Conservation (phyloP, 768 basidiomycete species). For the Tricholoma furcatifolium region DNA sequence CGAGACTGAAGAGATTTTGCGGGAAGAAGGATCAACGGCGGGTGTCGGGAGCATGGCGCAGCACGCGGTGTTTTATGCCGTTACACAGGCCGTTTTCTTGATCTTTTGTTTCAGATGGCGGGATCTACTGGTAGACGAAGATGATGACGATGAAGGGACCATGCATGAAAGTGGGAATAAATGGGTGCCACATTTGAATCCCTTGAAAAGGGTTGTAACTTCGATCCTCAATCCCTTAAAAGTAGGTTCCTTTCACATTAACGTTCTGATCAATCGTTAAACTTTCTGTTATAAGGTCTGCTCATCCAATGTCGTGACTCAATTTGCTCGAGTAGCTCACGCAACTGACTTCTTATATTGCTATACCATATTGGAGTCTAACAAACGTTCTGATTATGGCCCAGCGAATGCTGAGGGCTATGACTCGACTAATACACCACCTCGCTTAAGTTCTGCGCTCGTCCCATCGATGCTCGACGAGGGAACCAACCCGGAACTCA, state of each 20-base stretch:
- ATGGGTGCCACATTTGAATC: constrained; percentile 83
- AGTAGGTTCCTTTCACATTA: constrained; percentile 39
- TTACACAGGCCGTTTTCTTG: constrained; percentile 87
- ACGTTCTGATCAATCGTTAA: background rate
- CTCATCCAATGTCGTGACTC: constrained; percentile 84
- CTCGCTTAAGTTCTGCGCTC: constrained; percentile 3
- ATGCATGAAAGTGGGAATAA: constrained; percentile 40
- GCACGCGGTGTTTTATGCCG: constrained; percentile 86
- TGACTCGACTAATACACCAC: constrained; percentile 1
- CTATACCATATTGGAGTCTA: constrained; percentile 89
- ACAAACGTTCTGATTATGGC: constrained; percentile 63
- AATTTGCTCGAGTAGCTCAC: constrained; percentile 92
- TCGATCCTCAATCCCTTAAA: constrained; percentile 89
- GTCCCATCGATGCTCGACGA: constrained; percentile 29
- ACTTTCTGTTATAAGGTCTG: constrained; percentile 57
- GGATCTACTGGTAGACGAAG: constrained; percentile 72
- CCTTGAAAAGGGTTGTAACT: constrained; percentile 76
- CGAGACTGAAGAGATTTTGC: constrained; percentile 52
- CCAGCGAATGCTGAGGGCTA: constrained; percentile 18
- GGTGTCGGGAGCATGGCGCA: constrained; percentile 30
- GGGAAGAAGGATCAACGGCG: constrained; percentile 30
- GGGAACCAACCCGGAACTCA: constrained; percentile 65
- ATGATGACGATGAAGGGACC: constrained; percentile 45
- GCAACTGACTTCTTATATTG: constrained; percentile 92
- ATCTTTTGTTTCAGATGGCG: constrained; percentile 99